These are phyloP conservation scores for Cicer yamashitae DNA, from an alignment of 306 rosid genomes.

Conservation along the genomic window DNA sequence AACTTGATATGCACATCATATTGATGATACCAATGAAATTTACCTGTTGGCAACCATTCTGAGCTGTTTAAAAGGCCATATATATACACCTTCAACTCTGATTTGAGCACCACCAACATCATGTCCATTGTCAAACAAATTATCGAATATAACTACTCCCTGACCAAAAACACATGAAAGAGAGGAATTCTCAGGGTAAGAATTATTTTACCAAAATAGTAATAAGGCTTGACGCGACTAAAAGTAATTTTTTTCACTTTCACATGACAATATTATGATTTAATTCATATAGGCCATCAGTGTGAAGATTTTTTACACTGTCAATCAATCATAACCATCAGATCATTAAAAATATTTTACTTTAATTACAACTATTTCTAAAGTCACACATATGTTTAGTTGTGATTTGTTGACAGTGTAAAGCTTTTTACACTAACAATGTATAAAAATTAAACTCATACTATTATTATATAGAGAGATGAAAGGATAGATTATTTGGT, in stretches of 20 bases:
- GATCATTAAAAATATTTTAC: no score
- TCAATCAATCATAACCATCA: no score
- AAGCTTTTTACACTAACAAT: no score
- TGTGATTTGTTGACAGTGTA: no score
- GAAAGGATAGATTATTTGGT: slow-evolving; percentile 20
- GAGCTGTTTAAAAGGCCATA: slow-evolving; percentile 99
- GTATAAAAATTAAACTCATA: no score
- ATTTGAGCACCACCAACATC: slow-evolving; percentile 83
- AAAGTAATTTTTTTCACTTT: no score
- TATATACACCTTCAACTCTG: slow-evolving; percentile 92
- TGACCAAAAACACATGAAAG: slow-evolving; percentile 50
- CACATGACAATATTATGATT: no score
- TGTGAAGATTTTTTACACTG: no score
- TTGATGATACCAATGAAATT: slow-evolving; percentile 37
- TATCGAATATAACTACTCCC: slow-evolving; percentile 86
- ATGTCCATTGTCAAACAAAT: slow-evolving; percentile 73
- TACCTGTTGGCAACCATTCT: slow-evolving; percentile 94
- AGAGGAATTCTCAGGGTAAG: slow-evolving; percentile 1
- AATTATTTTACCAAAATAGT: neutral
- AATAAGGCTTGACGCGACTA: no score
- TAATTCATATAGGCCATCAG: no score
- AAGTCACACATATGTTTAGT: no score
- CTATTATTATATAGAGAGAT: slow-evolving; percentile 13
- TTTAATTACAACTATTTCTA: no score
- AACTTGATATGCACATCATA: slow-evolving; percentile 32